phyloP scores from a whole-genome alignment of 495 filamentous ascomycete species.

The Letharia columbiana region DNA sequence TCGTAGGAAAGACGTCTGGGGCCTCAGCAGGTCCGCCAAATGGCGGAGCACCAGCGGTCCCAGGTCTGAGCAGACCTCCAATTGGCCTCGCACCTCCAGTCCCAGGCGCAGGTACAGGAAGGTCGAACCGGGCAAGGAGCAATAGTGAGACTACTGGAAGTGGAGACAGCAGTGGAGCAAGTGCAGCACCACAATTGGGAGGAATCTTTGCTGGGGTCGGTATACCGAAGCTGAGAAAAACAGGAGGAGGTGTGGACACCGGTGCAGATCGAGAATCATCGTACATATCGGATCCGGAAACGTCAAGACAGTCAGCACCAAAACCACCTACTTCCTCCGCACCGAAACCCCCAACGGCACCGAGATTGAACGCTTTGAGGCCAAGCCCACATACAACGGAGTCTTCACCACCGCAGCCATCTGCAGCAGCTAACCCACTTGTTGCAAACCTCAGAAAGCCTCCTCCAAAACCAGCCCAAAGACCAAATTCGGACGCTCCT shows the following conservation, averaged over 20 bases:
- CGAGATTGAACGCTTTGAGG: slow-evolving; percentile 31
- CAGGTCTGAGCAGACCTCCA: slow-evolving; percentile 54
- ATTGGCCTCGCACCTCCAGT: slow-evolving; percentile 68
- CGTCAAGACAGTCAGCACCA: slow-evolving; percentile 49
- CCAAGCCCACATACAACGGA: slow-evolving; percentile 51
- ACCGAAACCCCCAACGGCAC: slow-evolving; percentile 39
- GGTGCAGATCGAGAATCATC: slow-evolving; percentile 70
- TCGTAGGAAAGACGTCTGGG: slow-evolving; percentile 48
- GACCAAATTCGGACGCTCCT: slow-evolving; percentile 45
- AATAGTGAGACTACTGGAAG: slow-evolving; percentile 61
- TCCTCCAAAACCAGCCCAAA: slow-evolving; percentile 41
- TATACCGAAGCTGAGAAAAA: slow-evolving; percentile 89
- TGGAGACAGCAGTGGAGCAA: slow-evolving; percentile 34
- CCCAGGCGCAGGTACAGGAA: slow-evolving; percentile 41
- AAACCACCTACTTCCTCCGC: slow-evolving; percentile 50
- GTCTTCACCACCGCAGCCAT: slow-evolving; percentile 41
- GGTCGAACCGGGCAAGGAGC: slow-evolving; percentile 59
- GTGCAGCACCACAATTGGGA: slow-evolving; percentile 69
- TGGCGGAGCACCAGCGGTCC: slow-evolving; percentile 73
- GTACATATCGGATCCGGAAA: slow-evolving; percentile 73
- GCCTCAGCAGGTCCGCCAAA: slow-evolving; percentile 51
- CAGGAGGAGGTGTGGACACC: slow-evolving; percentile 81
- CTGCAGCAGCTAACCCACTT: slow-evolving; percentile 39
- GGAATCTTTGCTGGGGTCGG: slow-evolving; percentile 81
- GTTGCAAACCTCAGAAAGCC: slow-evolving; percentile 54